Conservation (phyloP, 768 basidiomycete species). For the Boletus reticulatus region DNA sequence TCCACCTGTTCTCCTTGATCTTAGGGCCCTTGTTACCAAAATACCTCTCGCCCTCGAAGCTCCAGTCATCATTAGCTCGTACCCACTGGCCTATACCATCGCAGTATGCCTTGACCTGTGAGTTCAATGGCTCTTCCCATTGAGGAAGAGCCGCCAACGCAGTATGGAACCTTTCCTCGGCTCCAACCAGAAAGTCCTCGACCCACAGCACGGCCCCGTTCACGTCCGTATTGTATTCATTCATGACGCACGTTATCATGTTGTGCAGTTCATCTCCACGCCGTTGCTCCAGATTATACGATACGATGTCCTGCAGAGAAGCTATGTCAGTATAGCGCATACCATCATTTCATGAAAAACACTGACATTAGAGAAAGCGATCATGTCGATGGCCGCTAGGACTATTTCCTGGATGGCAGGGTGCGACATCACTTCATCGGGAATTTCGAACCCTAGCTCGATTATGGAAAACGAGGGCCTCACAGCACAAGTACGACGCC, state of each 20-base stretch:
- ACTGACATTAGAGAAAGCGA: slow-evolving; percentile 24
- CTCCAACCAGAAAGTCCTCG: slow-evolving; percentile 1
- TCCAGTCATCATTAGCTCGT: slow-evolving; percentile 48
- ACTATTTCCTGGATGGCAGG: slow-evolving; percentile 34
- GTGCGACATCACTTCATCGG: slow-evolving; percentile 43
- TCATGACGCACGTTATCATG: slow-evolving; percentile 51
- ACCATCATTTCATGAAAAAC: slow-evolving; percentile 2
- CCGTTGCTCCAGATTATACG: slow-evolving; percentile 35
- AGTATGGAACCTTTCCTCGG: slow-evolving; percentile 3
- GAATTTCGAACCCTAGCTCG: slow-evolving; percentile 35
- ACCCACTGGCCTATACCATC: slow-evolving; percentile 53
- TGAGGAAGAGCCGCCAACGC: slow-evolving; percentile 30
- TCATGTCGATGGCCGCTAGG: slow-evolving; percentile 30
- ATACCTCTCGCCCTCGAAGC: slow-evolving; percentile 45
- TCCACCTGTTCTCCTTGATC: slow-evolving; percentile 30
- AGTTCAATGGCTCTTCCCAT: slow-evolving; percentile 42
- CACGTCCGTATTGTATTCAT: slow-evolving; percentile 28
- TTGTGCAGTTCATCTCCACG: slow-evolving; percentile 32
- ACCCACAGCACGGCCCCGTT: slow-evolving; percentile 19
- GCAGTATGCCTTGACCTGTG: slow-evolving; percentile 40
- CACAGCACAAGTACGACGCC: slow-evolving; percentile 41
- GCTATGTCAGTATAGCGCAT: background rate
- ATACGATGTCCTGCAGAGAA: slow-evolving; percentile 26
- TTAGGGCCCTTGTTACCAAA: slow-evolving; percentile 36
- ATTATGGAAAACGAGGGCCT: slow-evolving; percentile 38